Conservation (phyloP, 2,329 filamentous ascomycete species). For the Nemania bipapillata region DNA sequence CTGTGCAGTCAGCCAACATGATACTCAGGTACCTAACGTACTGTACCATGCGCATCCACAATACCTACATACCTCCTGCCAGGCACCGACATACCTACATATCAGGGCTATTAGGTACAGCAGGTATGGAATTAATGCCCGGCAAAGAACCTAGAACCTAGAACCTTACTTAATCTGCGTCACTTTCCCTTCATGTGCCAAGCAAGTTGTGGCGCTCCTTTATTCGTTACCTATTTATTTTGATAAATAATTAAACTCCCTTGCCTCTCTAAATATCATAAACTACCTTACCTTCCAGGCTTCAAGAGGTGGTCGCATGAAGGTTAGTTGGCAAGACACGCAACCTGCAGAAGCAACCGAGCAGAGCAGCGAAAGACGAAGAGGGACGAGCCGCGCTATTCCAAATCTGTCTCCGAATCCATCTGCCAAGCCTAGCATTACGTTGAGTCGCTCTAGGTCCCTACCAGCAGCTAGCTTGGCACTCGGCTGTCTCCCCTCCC, state of each 20-base stretch:
- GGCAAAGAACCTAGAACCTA: no score
- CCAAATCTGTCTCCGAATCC: constrained; percentile 29
- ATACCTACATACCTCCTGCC: neutral
- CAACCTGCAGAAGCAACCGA: neutral
- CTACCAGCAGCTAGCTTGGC: constrained; percentile 29
- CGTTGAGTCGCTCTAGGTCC: constrained; percentile 33
- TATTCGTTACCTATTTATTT: constrained; percentile 16
- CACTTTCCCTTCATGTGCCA: constrained; percentile 19
- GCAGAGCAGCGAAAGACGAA: constrained; percentile 7
- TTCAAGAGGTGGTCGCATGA: neutral
- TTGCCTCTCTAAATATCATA: neutral
- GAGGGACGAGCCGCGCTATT: constrained; percentile 33
- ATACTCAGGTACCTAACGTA: no score
- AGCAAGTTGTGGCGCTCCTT: constrained; percentile 27
- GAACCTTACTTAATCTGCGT: no score
- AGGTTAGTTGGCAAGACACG: constrained; percentile 11
- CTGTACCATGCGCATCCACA: no score
- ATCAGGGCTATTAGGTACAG: neutral
- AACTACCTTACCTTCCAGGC: neutral
- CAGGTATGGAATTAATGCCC: neutral
- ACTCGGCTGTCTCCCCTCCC: constrained; percentile 37
- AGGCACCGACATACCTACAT: neutral
- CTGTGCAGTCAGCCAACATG: no score
- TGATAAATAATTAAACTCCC: constrained; percentile 10
- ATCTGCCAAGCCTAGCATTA: constrained; percentile 37